Percentiles rank a stretch among this genome's conserved stretches.
These are phyloP conservation scores for Cymbidium sinense DNA, from an alignment of 106 monocot genomes.

Conservation along the genomic window DNA sequence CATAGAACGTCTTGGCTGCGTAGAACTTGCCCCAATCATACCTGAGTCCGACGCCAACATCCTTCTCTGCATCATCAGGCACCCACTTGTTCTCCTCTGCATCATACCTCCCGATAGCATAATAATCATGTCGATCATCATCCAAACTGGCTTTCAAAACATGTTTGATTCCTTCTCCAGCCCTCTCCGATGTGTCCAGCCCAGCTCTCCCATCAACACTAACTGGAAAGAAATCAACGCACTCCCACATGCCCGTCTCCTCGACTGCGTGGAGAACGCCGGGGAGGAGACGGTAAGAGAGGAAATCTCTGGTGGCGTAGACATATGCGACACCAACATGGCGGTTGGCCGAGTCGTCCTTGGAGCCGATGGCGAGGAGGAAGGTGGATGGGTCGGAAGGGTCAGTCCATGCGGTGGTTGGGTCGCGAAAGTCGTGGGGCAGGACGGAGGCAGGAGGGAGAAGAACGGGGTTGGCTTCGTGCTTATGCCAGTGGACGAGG, in stretches of 20 bases:
- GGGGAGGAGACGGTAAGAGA: slow-evolving; percentile 32
- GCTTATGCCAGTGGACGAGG: slow-evolving; percentile 23
- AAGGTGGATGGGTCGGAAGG: slow-evolving; percentile 17
- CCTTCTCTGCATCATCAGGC: slow-evolving; percentile 29
- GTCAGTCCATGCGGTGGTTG: slow-evolving; percentile 36
- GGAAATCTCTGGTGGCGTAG: slow-evolving; percentile 49
- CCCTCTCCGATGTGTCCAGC: slow-evolving; percentile 22
- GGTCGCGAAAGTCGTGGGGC: slow-evolving; percentile 31
- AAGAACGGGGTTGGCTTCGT: slow-evolving; percentile 16
- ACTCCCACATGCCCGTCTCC: slow-evolving; percentile 70
- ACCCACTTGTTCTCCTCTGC: slow-evolving; percentile 26
- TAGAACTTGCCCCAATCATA: slow-evolving; percentile 74
- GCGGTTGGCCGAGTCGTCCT: slow-evolving; percentile 16
- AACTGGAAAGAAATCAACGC: slow-evolving; percentile 67
- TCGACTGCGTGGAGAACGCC: slow-evolving; percentile 46
- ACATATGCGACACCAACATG: slow-evolving; percentile 40
- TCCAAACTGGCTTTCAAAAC: slow-evolving; percentile 65
- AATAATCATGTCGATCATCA: slow-evolving; percentile 53
- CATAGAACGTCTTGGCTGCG: slow-evolving; percentile 69
- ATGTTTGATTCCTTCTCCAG: slow-evolving; percentile 24
- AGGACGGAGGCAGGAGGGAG: slow-evolving; percentile 24
- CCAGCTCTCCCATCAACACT: slow-evolving; percentile 8
- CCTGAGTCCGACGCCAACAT: slow-evolving; percentile 54
- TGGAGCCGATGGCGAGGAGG: slow-evolving; percentile 40
- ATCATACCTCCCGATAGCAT: slow-evolving; percentile 39